These are phyloP conservation scores for Sanguinoderma infundibulare DNA, from an alignment of 1,284 basidiomycete species.

Conservation along the genomic window DNA sequence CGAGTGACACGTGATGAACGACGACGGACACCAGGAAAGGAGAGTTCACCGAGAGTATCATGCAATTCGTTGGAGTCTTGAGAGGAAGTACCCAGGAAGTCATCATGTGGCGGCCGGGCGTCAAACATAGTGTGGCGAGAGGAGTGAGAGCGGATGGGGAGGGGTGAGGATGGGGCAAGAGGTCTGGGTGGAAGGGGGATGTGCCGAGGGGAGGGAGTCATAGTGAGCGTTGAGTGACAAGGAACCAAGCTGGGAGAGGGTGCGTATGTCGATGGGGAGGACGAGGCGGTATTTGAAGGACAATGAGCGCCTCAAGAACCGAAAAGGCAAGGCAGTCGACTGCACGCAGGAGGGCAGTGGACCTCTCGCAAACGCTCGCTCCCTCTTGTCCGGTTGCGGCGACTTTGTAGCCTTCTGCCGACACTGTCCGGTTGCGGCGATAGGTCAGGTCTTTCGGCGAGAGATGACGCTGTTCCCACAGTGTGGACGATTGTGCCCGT, in stretches of 20 bases:
- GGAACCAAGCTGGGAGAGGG: background rate
- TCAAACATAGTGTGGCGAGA: constrained; percentile 1
- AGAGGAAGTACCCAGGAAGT: constrained; percentile 13
- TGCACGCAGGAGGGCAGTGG: background rate
- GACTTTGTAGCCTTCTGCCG: background rate
- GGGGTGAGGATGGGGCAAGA: constrained; percentile 1
- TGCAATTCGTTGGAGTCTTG: constrained; percentile 14
- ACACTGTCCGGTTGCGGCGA: background rate
- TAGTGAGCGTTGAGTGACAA: background rate
- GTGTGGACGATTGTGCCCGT: background rate
- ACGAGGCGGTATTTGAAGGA: constrained; percentile 4
- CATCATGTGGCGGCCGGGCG: constrained; percentile 6
- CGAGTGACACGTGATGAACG: background rate
- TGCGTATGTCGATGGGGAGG: background rate
- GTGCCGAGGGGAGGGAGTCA: background rate
- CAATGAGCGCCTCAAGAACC: constrained; percentile 3
- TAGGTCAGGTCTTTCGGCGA: background rate
- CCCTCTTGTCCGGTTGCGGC: background rate
- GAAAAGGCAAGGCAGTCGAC: constrained; percentile 8
- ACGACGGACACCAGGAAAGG: constrained; percentile 2
- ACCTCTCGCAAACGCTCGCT: background rate
- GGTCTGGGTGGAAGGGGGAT: background rate
- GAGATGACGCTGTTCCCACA: background rate
- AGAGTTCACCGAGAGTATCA: constrained; percentile 1
- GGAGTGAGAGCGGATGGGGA: constrained; percentile 3